Evolutionary conservation across 345 rosid species (phyloP), one percentile per base, ranked within the genome.

Genomic region (Mallotus nudiflorus): DNA sequence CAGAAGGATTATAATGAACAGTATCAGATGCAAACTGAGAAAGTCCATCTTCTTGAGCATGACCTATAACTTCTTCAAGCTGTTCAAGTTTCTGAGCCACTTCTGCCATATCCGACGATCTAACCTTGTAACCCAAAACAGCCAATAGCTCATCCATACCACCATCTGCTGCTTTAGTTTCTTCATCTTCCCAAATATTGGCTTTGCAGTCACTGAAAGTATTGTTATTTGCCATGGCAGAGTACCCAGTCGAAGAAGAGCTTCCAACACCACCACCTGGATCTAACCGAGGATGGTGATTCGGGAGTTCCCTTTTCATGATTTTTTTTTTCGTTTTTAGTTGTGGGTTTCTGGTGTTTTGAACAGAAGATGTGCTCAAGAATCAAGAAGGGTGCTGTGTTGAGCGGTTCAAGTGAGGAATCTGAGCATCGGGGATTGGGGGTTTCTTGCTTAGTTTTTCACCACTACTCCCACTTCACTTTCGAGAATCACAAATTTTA

Each of bases 71-170:
- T 42, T 84, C 80, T 69, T 92, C 97, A 15, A 92, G 82, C 75
- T 84, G 96, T 50, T 90, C 97, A 1, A 92, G 88, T 79, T 92
- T 92, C 22, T 80, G 83, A 14, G 96, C 97, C 10, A 92, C 96
- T n/a, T 88, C 96, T 0, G 84, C 94, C 97, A 92, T 90, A 75
- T 92, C 97, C 7, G 96, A 84, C 11, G 92, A 75, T 71, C 77
- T 75, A 0, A 92, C 97, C 27, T 87, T 87, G 85, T 92, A 92
- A 2, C 97, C 97, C 56, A 90, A 42, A 20, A 80, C 85, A 6
- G 89, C 93, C 24, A 92, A 72, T 5, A 88, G 84, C 81, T 90
- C 97, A n/a, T 92, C 97, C 91, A 87, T 76, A 20, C 84, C 81
- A 0, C 80, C 85, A 55, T 12, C 46, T 9, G 7, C 42, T 4